phyloP scores from a whole-genome alignment of 805 yeast genomes.

The Grigorovia jiainica region DNA sequence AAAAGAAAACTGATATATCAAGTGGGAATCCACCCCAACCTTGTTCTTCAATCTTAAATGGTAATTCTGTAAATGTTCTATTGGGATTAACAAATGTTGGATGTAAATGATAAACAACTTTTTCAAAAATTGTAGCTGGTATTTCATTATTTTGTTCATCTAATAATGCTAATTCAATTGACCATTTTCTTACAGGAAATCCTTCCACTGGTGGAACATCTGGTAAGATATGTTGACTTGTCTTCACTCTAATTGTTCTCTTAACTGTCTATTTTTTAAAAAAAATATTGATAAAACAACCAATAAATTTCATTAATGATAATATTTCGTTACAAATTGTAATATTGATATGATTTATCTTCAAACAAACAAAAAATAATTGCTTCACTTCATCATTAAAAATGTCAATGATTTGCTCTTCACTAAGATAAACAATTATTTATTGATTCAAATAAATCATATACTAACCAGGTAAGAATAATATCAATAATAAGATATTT shows the following conservation, averaged over 20 bases:
- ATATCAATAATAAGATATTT: too few species aligned
- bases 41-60: constrained; percentile 81
- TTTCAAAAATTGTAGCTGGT: constrained; percentile 87
- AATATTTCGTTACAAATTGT: background rate
- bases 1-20: constrained; percentile 63
- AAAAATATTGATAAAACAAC: background rate
- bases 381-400: too few species aligned
- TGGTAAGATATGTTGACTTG: constrained; percentile 72
- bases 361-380: too few species aligned
- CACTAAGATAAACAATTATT: too few species aligned
- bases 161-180: constrained; percentile 64
- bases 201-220: constrained; percentile 83
- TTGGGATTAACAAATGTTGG: constrained; percentile 91
- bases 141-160: constrained; percentile 73
- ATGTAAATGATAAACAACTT: constrained; percentile 86
- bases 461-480: too few species aligned
- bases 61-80: constrained; percentile 69
- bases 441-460: too few species aligned
- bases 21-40: constrained; percentile 99
- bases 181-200: constrained; percentile 93
- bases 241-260: constrained; percentile 80
- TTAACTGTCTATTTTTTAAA: constrained; percentile 38
- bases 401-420: too few species aligned
- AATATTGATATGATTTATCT: background rate
- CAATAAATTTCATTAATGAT: background rate